phyloP scores from a whole-genome alignment of 306 rosid genomes.

The Pterocarpus macrocarpus region DNA sequence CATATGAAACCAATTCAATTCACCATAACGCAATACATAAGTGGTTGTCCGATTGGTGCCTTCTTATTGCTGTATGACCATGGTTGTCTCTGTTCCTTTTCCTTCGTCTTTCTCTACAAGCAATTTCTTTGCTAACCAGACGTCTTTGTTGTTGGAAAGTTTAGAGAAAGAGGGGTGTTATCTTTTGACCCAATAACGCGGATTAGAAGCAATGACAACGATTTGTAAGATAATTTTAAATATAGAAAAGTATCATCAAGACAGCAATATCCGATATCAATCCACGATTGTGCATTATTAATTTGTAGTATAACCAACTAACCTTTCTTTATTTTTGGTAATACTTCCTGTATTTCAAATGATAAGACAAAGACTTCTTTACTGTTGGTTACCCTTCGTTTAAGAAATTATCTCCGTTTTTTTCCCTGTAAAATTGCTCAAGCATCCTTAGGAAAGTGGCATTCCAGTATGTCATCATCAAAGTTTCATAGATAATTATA shows the following conservation, averaged over 20 bases:
- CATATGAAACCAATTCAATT: not conserved
- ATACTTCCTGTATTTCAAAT: too few relatives aligned
- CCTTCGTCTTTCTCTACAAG: constrained; percentile 43
- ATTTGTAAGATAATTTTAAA: constrained; percentile 12
- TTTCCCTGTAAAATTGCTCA: too few relatives aligned
- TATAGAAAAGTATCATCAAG: constrained; percentile 5
- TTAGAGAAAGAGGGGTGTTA: constrained; percentile 39
- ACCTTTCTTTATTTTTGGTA: too few relatives aligned
- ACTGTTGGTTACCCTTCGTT: too few relatives aligned
- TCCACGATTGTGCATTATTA: not conserved
- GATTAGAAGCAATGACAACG: constrained; percentile 22
- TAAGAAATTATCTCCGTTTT: too few relatives aligned
- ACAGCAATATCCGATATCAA: not conserved
- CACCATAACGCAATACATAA: not conserved
- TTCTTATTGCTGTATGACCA: constrained; percentile 22
- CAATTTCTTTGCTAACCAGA: constrained; percentile 48
- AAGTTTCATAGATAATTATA: too few relatives aligned
- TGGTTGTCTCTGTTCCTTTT: not conserved
- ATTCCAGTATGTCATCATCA: too few relatives aligned
- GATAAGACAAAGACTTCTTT: too few relatives aligned
- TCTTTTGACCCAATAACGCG: constrained; percentile 43
- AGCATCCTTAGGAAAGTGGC: too few relatives aligned
- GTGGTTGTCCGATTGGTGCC: not conserved
- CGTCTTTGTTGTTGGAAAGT: constrained; percentile 8
- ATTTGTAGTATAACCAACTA: not conserved